A percentile compares a stretch with the other conserved stretches of the same genome.
Conservation (phyloP, 371 early-diverging fungal species). For the Mortierella sp. region DNA sequence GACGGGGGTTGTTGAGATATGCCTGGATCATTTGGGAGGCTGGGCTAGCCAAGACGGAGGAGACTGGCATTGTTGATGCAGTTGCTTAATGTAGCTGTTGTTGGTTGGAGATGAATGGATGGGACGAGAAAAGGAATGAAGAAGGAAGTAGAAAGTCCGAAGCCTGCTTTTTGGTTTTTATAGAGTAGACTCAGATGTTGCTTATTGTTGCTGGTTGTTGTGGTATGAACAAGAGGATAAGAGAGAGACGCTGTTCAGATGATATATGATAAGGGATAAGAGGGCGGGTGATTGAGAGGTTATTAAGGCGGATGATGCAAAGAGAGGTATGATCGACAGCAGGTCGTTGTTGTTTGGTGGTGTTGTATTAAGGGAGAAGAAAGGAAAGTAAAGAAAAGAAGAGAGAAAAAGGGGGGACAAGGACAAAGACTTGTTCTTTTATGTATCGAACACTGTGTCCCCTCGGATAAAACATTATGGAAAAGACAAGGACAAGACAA, state of each 20-base stretch:
- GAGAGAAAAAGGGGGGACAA: neutral
- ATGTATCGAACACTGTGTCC: neutral
- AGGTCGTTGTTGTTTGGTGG: neutral
- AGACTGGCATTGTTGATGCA: slow-evolving; percentile 40
- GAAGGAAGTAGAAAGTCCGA: neutral
- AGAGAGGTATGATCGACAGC: slow-evolving; percentile 2
- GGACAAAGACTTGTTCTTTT: neutral
- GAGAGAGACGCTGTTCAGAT: neutral
- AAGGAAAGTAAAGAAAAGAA: neutral
- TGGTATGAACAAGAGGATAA: neutral
- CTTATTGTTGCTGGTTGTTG: neutral
- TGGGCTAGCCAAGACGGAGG: slow-evolving; percentile 41
- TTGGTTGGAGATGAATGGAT: neutral
- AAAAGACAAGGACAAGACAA: neutral
- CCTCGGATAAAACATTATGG: slow-evolving; percentile 19
- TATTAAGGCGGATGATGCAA: slow-evolving; percentile 1
- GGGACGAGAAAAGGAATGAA: neutral
- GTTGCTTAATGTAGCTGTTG: neutral
- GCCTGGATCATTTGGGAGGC: slow-evolving; percentile 47
- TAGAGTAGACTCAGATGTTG: neutral
- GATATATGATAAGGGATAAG: neutral
- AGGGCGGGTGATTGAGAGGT: neutral
- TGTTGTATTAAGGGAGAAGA: neutral
- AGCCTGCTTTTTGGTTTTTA: neutral
- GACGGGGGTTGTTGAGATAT: slow-evolving; percentile 60